Conservation (phyloP, 1,139 yeast species). For the Candida sojae region DNA sequence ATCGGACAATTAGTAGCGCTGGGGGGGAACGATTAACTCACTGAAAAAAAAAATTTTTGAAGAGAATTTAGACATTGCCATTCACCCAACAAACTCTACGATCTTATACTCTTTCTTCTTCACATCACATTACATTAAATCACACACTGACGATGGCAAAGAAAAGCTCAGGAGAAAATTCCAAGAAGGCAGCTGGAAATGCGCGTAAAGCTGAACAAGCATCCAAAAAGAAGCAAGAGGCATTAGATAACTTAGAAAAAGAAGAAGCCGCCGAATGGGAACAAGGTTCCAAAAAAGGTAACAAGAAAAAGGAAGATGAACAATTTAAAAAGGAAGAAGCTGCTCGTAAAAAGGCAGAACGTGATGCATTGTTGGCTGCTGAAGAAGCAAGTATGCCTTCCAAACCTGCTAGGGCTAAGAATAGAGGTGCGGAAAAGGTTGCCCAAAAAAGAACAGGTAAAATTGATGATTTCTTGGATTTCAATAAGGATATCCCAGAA, state of each 20-base stretch:
- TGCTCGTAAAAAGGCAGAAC: constrained; percentile 63
- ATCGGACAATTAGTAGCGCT: constrained; percentile 3
- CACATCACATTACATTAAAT: not conserved
- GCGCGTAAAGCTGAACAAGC: constrained; percentile 73
- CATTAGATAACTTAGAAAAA: constrained; percentile 47
- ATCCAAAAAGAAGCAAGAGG: constrained; percentile 59
- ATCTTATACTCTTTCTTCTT: not conserved
- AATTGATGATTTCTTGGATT: constrained; percentile 62
- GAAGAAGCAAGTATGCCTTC: constrained; percentile 67
- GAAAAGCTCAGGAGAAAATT: constrained; percentile 59
- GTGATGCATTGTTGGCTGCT: constrained; percentile 58
- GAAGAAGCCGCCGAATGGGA: constrained; percentile 71
- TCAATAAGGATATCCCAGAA: constrained; percentile 49
- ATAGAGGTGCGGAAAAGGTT: constrained; percentile 72
- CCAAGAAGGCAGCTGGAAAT: constrained; percentile 69
- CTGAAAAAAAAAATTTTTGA: not conserved
- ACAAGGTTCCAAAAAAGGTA: constrained; percentile 69
- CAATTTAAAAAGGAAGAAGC: constrained; percentile 64
- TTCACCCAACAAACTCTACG: not conserved
- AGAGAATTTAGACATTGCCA: not conserved
- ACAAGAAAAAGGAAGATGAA: constrained; percentile 68
- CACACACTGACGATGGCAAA: constrained; percentile 44
- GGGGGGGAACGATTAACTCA: not conserved
- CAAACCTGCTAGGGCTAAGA: constrained; percentile 54
- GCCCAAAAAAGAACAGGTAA: constrained; percentile 65